These are phyloP conservation scores for Linum lewisii DNA, from an alignment of 345 rosid genomes.

Conservation along the genomic window DNA sequence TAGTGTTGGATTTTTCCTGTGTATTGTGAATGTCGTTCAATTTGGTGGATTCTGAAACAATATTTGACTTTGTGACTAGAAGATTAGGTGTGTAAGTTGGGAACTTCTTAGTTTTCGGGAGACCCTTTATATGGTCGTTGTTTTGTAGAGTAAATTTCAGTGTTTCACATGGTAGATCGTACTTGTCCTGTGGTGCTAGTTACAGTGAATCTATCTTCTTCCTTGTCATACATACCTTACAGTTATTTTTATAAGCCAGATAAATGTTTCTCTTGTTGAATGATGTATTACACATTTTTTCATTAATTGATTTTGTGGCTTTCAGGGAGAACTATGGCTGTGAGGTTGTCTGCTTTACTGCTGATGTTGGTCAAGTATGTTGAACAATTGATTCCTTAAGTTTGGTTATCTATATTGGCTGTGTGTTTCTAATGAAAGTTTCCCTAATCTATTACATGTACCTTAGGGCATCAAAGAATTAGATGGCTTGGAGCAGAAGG, in stretches of 20 bases:
- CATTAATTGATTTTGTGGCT: background rate
- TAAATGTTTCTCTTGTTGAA: background rate
- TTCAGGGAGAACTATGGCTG: constrained; percentile 94
- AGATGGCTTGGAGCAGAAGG: constrained; percentile 87
- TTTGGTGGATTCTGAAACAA: too few relatives aligned
- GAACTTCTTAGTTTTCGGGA: too few relatives aligned
- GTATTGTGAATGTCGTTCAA: too few relatives aligned
- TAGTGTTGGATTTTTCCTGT: constrained; percentile 7
- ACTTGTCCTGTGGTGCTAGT: too few relatives aligned
- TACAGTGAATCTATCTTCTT: too few relatives aligned
- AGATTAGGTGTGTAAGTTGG: too few relatives aligned
- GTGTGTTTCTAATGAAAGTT: background rate
- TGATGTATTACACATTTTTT: background rate
- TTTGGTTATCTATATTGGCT: background rate
- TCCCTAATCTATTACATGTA: background rate
- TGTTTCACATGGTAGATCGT: too few relatives aligned
- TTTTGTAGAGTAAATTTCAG: too few relatives aligned
- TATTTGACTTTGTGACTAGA: background rate
- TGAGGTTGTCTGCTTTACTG: constrained; percentile 99
- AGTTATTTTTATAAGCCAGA: too few relatives aligned
- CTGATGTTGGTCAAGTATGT: constrained; percentile 94
- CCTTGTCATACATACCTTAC: background rate
- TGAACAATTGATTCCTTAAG: background rate
- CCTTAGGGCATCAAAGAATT: constrained; percentile 67
- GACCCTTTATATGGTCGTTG: too few relatives aligned